These are phyloP conservation scores for Penicillium ucsense DNA, from an alignment of 495 filamentous ascomycete species.

Conservation along the genomic window DNA sequence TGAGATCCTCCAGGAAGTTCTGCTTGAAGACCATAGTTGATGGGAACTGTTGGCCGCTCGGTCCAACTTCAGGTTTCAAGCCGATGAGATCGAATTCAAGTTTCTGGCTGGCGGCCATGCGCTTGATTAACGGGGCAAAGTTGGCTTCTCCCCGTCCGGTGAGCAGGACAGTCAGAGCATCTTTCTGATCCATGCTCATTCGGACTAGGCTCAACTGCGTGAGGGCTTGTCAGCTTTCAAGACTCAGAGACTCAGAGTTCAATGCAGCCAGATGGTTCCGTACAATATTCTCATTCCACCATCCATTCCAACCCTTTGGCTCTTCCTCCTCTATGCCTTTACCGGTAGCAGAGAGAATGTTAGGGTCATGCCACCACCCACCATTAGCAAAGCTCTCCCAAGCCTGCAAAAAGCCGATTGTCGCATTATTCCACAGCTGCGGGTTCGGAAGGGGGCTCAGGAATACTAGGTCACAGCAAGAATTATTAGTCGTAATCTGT, in stretches of 20 bases:
- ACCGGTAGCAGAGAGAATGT: conserved; percentile 78
- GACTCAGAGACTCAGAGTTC: background rate
- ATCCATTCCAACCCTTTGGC: conserved; percentile 74
- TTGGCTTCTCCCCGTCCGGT: conserved; percentile 75
- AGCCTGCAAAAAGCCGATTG: conserved; percentile 63
- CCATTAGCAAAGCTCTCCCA: conserved; percentile 72
- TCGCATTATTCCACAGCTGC: conserved; percentile 72
- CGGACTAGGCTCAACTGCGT: conserved; percentile 61
- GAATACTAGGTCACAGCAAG: conserved; percentile 53
- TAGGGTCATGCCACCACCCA: conserved; percentile 95
- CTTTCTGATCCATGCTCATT: conserved; percentile 78
- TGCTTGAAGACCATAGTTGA: conserved; percentile 87
- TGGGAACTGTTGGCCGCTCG: conserved; percentile 60
- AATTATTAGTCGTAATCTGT: too few relatives aligned
- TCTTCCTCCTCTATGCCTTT: conserved; percentile 79
- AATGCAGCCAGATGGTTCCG: conserved; percentile 6
- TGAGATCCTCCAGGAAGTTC: conserved; percentile 61
- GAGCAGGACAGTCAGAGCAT: conserved; percentile 76
- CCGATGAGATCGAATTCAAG: conserved; percentile 84
- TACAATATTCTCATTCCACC: conserved; percentile 94
- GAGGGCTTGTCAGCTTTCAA: conserved; percentile 17
- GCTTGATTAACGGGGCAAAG: conserved; percentile 72
- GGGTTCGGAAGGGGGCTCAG: conserved; percentile 80
- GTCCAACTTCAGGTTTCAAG: conserved; percentile 77
- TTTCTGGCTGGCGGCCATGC: conserved; percentile 67